A percentile compares a stretch with the other conserved stretches of the same genome.
These are phyloP conservation scores for Mrakia gelida DNA, from an alignment of 768 basidiomycete species.

Conservation along the genomic window DNA sequence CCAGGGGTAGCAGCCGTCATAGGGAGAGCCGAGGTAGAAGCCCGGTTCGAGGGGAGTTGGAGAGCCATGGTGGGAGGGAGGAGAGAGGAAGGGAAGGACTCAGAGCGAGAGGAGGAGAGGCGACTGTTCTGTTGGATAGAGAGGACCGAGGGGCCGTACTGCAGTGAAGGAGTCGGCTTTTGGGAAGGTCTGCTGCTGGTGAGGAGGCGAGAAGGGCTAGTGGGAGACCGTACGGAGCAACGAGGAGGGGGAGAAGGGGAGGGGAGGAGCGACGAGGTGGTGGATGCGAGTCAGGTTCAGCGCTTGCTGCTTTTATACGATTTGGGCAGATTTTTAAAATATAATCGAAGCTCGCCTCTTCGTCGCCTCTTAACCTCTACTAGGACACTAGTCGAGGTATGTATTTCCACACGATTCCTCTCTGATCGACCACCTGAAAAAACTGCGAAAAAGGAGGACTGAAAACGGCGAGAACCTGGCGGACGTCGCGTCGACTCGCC, in stretches of 20 bases:
- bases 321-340: too few relatives aligned
- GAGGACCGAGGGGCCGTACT: slow-evolving; percentile 2
- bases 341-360: too few relatives aligned
- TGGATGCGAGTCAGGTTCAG: too few relatives aligned
- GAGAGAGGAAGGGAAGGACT: background rate
- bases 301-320: too few relatives aligned
- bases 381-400: too few relatives aligned
- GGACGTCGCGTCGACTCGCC: too few relatives aligned
- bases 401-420: too few relatives aligned
- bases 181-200: background rate
- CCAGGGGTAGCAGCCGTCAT: slow-evolving; percentile 26
- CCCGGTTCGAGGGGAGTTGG: slow-evolving; percentile 7
- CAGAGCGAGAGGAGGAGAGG: background rate
- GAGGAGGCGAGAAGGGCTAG: background rate
- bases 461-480: too few relatives aligned
- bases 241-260: background rate
- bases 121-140: background rate
- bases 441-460: too few relatives aligned
- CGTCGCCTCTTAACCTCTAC: too few relatives aligned
- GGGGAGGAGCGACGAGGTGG: too few relatives aligned
- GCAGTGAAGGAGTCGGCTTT: slow-evolving; percentile 16
- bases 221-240: background rate
- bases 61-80: slow-evolving; percentile 7
- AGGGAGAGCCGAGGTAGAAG: slow-evolving; percentile 10
- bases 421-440: too few relatives aligned